Evolutionary conservation across 768 basidiomycete species (phyloP).

Genomic region (Termitomyces sp.): DNA sequence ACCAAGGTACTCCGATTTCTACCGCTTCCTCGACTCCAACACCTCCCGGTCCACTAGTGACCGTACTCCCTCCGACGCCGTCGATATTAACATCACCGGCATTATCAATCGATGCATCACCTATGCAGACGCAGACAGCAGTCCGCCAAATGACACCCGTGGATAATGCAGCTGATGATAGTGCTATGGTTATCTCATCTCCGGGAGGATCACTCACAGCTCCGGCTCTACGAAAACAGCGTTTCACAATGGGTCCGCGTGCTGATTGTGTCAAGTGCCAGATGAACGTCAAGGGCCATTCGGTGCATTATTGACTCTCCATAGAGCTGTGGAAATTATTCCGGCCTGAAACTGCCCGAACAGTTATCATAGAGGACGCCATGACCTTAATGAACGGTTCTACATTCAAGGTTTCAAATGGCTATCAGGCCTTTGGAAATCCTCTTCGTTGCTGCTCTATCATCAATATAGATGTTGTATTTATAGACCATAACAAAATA

Average conservation of each 20-base stretch:
- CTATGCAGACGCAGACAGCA: not conserved
- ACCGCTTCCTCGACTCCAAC: constrained; percentile 3
- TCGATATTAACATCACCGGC: constrained; percentile 15
- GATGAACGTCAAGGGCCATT: constrained; percentile 64
- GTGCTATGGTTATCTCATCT: constrained; percentile 15
- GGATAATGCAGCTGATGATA: not conserved
- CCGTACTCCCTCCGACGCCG: constrained; percentile 24
- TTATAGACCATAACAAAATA: not conserved
- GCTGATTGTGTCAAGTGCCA: constrained; percentile 64
- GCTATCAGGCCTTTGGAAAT: not conserved
- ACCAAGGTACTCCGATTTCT: constrained; percentile 8
- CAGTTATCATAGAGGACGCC: not conserved
- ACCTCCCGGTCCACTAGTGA: constrained; percentile 17
- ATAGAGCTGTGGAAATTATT: too few species aligned
- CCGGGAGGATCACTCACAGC: constrained; percentile 10
- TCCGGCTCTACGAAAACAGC: constrained; percentile 31
- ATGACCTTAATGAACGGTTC: not conserved
- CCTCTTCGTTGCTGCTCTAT: not conserved
- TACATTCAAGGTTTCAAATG: too few species aligned
- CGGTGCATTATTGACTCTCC: constrained; percentile 40
- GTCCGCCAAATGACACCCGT: constrained; percentile 10
- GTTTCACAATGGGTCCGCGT: constrained; percentile 68
- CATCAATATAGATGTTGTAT: not conserved
- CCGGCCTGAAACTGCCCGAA: not conserved
- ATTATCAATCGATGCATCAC: constrained; percentile 12